Evolutionary conservation across 805 yeast species (phyloP).

Genomic region (Candida golubevii): DNA sequence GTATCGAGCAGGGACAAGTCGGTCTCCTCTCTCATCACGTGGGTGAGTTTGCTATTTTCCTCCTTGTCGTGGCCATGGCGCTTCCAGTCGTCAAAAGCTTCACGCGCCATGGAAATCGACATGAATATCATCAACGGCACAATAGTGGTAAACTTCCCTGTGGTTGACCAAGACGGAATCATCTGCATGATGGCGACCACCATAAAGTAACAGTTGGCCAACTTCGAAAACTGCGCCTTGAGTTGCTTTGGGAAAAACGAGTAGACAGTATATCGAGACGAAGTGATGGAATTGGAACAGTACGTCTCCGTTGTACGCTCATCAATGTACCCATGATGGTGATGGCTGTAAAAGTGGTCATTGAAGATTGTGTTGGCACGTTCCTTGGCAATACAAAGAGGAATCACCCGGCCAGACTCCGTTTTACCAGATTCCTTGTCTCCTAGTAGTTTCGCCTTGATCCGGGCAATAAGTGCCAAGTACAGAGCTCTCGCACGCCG

Average conservation of each 20-base stretch:
- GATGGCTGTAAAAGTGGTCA: slow-evolving; percentile 24
- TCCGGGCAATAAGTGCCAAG: slow-evolving; percentile 31
- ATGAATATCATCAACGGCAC: slow-evolving; percentile 84
- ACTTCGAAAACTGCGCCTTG: slow-evolving; percentile 84
- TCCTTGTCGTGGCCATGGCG: slow-evolving; percentile 80
- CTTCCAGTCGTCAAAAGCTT: slow-evolving; percentile 89
- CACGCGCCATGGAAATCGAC: slow-evolving; percentile 83
- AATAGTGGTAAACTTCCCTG: slow-evolving; percentile 93
- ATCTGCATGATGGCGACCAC: slow-evolving; percentile 87
- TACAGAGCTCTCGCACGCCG: slow-evolving; percentile 10
- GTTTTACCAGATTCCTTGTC: slow-evolving; percentile 5
- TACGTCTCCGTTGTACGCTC: slow-evolving; percentile 65
- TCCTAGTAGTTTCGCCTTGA: slow-evolving; percentile 6
- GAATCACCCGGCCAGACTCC: slow-evolving; percentile 71
- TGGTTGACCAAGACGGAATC: slow-evolving; percentile 97
- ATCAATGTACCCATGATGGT: slow-evolving; percentile 47
- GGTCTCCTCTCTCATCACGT: slow-evolving; percentile 29
- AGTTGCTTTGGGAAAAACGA: slow-evolving; percentile 86
- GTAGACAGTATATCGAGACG: slow-evolving; percentile 78
- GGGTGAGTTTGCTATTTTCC: slow-evolving; percentile 57
- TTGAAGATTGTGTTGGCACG: slow-evolving; percentile 28
- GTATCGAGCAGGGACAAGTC: slow-evolving; percentile 29
- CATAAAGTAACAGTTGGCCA: slow-evolving; percentile 90
- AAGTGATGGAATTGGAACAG: slow-evolving; percentile 65
- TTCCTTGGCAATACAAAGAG: slow-evolving; percentile 47